Evolutionary conservation across 2,329 filamentous ascomycete genomes (phyloP), one percentile per base, ranked within the genome.

Genomic region (Pezicula rhizophila): DNA sequence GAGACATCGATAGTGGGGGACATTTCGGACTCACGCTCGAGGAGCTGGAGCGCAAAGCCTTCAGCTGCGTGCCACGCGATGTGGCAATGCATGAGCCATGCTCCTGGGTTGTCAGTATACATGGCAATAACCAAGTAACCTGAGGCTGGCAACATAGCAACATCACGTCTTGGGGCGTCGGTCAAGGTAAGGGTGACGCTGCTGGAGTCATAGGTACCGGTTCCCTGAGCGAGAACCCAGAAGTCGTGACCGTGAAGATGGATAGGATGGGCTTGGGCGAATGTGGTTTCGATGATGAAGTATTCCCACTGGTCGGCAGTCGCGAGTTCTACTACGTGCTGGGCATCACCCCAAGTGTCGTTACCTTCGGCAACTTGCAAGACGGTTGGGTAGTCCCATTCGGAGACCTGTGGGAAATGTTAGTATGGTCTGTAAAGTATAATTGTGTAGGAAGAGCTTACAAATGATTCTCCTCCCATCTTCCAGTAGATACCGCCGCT

Each of bases 241-340:
- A 75, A 75, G 47, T 75, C 68, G 53, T 76, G 73, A 5, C 74
- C 74, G 59, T 77, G 74, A 12, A 77, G 62, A 60, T 77, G 74
- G 58, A 75, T 63, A 1, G 62, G 62, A 20, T 63, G 61, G 2
- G 58, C 51, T 2, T 57, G 49, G 3, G 53, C 46, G 5, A 55
- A 37, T 3, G 47, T 51, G 4, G 56, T 60, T 18, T 58, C 49
- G 38, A 65, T 63, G 39, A 63, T 47, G 40, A 62, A 56, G 51
- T 63, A 63, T 8, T 57, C 54, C 62, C 61, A 64, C 44, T 60
- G 51, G 12, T 58, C 41, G 2, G 53, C 58, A 8, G 51, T 67
- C 5, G 49, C 42, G n/a, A 65, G 35, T 8, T 54, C 41, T 20
- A 63, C 53, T 5, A 64, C 57, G 26, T 62, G 55, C 2, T 52